Conservation (phyloP, 1,139 yeast species). For the Hyphopichia buzzinii region DNA sequence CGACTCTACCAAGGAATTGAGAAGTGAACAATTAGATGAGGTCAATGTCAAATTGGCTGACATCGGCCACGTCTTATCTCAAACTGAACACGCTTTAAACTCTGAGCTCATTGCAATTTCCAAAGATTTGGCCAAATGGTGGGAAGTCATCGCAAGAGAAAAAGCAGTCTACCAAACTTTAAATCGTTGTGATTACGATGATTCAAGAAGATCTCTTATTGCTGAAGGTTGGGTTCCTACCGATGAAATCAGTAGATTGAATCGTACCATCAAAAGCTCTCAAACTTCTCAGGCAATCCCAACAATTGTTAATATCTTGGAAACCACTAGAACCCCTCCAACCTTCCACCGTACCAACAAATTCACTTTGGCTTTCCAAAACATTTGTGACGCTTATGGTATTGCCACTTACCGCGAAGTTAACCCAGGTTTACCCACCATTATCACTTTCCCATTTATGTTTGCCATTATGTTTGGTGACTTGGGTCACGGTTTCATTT, state of each 20-base stretch:
- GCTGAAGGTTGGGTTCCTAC: conserved; percentile 98
- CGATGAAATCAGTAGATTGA: conserved; percentile 28
- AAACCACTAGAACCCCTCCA: conserved; percentile 86
- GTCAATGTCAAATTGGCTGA: conserved; percentile 57
- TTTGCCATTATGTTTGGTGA: conserved; percentile 99
- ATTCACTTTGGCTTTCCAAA: conserved; percentile 88
- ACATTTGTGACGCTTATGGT: conserved; percentile 93
- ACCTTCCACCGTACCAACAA: conserved; percentile 90
- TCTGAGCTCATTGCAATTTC: conserved; percentile 76
- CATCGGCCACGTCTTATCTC: conserved; percentile 53
- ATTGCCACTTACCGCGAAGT: conserved; percentile 92
- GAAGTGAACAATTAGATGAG: conserved; percentile 52
- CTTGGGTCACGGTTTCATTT: conserved; percentile 88
- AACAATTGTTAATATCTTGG: conserved; percentile 64
- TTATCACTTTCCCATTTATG: conserved; percentile 97
- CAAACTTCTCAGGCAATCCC: conserved; percentile 50
- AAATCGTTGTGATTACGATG: conserved; percentile 67
- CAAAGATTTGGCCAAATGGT: conserved; percentile 68
- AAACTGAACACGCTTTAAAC: conserved; percentile 56
- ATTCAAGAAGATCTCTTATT: conserved; percentile 69
- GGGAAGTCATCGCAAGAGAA: conserved; percentile 66
- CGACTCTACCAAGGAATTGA: conserved; percentile 25
- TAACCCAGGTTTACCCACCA: conserved; percentile 92
- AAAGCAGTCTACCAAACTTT: conserved; percentile 66
- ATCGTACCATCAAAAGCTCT: conserved; percentile 30